Evolutionary conservation across 495 filamentous ascomycete species (phyloP).

Genomic region (Annulohypoxylon maeteangense): DNA sequence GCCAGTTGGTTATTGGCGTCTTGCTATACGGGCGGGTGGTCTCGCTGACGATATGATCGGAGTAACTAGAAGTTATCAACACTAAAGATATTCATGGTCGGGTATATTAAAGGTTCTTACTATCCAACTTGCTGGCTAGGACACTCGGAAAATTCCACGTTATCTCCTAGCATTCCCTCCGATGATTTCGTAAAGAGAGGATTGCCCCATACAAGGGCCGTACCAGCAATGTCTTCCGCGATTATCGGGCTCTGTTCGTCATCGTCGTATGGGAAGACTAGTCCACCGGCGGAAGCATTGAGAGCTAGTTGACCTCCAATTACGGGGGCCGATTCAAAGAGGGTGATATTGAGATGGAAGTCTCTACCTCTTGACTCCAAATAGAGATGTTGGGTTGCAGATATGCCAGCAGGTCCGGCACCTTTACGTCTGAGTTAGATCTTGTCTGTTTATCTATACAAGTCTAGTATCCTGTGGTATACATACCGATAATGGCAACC

Average conservation of each 20-base stretch:
- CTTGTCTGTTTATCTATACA: background rate
- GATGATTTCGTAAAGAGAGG: conserved; percentile 40
- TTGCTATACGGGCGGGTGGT: conserved; percentile 38
- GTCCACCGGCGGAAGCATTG: conserved; percentile 19
- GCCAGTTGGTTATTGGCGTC: conserved; percentile 22
- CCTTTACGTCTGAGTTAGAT: conserved; percentile 36
- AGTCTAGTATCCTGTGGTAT: background rate
- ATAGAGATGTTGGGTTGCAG: conserved; percentile 39
- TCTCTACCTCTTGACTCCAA: background rate
- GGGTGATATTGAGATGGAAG: conserved; percentile 37
- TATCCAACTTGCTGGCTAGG: conserved; percentile 38
- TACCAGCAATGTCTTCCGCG: conserved; percentile 45
- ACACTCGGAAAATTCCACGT: conserved; percentile 36
- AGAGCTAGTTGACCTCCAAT: conserved; percentile 43
- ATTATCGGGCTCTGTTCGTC: conserved; percentile 32
- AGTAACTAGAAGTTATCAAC: conserved; percentile 27
- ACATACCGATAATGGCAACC: conserved; percentile 44
- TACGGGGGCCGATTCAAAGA: conserved; percentile 42
- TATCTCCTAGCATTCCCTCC: conserved; percentile 30
- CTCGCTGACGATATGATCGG: conserved; percentile 4
- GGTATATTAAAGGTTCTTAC: conserved; percentile 23
- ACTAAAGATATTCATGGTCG: background rate
- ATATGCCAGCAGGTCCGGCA: conserved; percentile 46
- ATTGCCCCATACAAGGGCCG: conserved; percentile 39
- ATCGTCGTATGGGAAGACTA: conserved; percentile 40